A percentile compares a stretch with the other conserved stretches of the same genome.
Evolutionary conservation across 2,329 filamentous ascomycete species (phyloP).

Genomic region (Penicillium sclerotigenum): DNA sequence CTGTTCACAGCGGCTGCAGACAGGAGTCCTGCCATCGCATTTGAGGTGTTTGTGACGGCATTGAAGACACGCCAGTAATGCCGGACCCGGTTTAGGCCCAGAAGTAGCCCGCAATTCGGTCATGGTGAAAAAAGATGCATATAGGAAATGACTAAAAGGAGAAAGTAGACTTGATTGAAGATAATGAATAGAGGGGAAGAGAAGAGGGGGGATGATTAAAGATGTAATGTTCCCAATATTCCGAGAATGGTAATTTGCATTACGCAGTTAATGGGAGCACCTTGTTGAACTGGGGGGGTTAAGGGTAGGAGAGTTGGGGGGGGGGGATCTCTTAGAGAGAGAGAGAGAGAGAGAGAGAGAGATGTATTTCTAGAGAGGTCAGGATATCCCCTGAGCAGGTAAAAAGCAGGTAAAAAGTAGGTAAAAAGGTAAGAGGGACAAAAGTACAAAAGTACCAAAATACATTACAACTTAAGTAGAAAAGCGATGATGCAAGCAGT

Average conservation of each 20-base stretch:
- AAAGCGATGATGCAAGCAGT: no score
- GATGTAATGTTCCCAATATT: neutral
- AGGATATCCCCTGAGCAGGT: neutral
- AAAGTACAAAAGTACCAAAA: no score
- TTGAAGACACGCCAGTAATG: conserved; percentile 47
- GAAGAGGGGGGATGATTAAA: neutral
- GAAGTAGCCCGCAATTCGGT: conserved; percentile 24
- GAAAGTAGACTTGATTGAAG: neutral
- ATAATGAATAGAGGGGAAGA: neutral
- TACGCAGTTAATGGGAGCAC: neutral
- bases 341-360: no score
- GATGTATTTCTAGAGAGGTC: no score
- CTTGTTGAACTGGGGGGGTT: neutral
- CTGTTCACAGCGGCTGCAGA: conserved; percentile 63
- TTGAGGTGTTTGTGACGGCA: conserved; percentile 66
- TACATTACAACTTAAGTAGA: no score
- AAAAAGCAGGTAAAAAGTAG: no score
- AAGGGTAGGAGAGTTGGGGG: no score
- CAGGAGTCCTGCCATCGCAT: conserved; percentile 66
- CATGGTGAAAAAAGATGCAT: conserved; percentile 22
- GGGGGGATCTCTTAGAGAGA: no score
- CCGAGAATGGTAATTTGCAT: neutral
- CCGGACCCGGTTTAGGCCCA: conserved; percentile 33
- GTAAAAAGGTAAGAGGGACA: no score
- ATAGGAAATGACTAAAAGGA: neutral